A percentile compares a stretch with the other conserved stretches of the same genome.
Evolutionary conservation across 257 asterid genomes (phyloP).

Genomic region (Linaria vulgaris): DNA sequence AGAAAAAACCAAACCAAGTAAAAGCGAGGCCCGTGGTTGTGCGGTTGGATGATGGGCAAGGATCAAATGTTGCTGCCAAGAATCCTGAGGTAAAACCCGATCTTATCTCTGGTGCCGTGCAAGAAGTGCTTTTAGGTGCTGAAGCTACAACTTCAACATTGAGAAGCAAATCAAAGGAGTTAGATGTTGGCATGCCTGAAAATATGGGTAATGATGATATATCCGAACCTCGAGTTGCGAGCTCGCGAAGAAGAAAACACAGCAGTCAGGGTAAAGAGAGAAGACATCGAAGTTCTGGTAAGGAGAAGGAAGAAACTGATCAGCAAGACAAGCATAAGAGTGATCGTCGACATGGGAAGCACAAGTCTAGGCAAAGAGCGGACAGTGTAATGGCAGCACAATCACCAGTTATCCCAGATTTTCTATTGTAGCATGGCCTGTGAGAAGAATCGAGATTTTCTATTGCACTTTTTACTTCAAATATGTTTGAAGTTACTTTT

Average conservation of each 20-base stretch:
- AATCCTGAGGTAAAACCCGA: constrained; percentile 50
- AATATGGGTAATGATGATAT: constrained; percentile 22
- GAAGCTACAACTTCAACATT: constrained; percentile 67
- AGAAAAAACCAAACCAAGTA: constrained; percentile 55
- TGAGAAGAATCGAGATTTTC: constrained; percentile 9
- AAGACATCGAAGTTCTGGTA: constrained; percentile 44
- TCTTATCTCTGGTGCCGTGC: constrained; percentile 73
- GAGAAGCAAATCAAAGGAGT: constrained; percentile 43
- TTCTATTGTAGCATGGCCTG: constrained; percentile 60
- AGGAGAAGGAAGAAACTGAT: constrained; percentile 50
- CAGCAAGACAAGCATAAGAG: constrained; percentile 49
- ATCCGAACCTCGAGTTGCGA: constrained; percentile 38
- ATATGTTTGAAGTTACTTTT: constrained; percentile 31
- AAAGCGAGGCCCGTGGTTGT: constrained; percentile 91
- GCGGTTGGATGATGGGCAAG: constrained; percentile 74
- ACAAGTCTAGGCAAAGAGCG: constrained; percentile 61
- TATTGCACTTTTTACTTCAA: constrained; percentile 14
- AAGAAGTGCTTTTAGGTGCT: constrained; percentile 78
- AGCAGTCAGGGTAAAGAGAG: constrained; percentile 57
- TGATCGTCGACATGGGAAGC: constrained; percentile 47
- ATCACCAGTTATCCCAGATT: constrained; percentile 77
- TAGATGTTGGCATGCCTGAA: constrained; percentile 28
- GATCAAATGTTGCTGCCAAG: constrained; percentile 28
- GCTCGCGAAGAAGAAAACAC: constrained; percentile 50
- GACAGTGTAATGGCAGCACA: constrained; percentile 53